Conservation (phyloP, 169 alveolate genomes). For the Blepharisma undulans region DNA sequence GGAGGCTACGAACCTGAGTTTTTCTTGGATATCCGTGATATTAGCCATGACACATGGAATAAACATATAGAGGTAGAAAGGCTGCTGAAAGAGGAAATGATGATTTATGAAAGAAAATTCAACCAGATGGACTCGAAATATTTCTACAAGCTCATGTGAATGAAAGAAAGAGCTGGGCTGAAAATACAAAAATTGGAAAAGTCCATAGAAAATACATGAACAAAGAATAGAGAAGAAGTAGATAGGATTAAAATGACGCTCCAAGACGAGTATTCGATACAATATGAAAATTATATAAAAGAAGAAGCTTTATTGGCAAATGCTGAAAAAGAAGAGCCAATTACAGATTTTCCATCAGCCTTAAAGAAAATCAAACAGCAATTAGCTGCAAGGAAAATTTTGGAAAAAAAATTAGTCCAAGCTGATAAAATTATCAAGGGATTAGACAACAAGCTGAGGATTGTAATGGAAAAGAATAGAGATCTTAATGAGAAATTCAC, state of each 20-base stretch:
- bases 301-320: not conserved
- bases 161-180: not conserved
- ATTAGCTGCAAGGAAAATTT: not conserved
- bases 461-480: not conserved
- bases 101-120: not conserved
- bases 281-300: not conserved
- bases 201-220: not conserved
- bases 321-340: not conserved
- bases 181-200: not conserved
- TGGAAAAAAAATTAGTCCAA: slow-evolving; percentile 2
- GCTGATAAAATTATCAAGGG: slow-evolving; percentile 3
- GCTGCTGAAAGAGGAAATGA: not conserved
- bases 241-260: not conserved
- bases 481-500: not conserved
- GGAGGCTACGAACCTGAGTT: not conserved
- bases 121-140: not conserved
- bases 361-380: not conserved
- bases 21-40: not conserved
- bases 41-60: slow-evolving; percentile 3
- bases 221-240: not conserved
- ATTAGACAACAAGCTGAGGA: not conserved
- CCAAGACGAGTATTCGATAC: not conserved
- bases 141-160: not conserved
- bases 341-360: not conserved
- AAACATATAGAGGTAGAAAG: slow-evolving; percentile 22